Evolutionary conservation across 768 basidiomycete genomes (phyloP), one percentile per base, ranked within the genome.

Genomic region (Stropharia rugosoannulata): DNA sequence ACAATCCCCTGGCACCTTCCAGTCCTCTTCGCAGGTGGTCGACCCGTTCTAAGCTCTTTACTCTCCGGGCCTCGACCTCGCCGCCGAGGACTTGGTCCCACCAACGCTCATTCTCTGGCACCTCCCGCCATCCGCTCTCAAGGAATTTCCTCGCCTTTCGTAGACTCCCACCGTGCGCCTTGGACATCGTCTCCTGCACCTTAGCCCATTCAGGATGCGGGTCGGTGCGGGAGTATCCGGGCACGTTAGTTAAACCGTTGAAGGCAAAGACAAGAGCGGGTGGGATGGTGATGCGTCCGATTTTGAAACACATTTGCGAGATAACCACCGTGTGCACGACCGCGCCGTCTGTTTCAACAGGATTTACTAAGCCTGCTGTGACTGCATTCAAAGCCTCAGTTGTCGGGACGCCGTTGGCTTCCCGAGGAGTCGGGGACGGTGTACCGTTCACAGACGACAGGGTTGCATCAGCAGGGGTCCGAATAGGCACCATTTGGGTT

Each of bases 211-310:
- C 74, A 10, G 81, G 81, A 16, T 81, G 82, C 8, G 77, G 81
- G 50, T 75, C 73, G 27, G 62, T 51, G 44, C 40, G 68, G 2
- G 77, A 80, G 64, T 77, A 78, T 3, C 68, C 49, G 12, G 71
- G 58, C 7, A 71, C 62, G 1, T 64, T 69, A 18, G 72, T 69
- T 58, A 86, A 83, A 0, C 90, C 90, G 56, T 86, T 83, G 1
- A 73, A 60, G 1, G 83, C 86, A 35, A 90, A 68, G 10, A 80
- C 79, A 57, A 92, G 55, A 3, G 76, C 75, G 11, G 90, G 90
- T 1, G 89, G 89, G 51, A 90, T 77, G 16, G 87, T 90, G 57
- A 91, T 85, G 1, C 89, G 80, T 0, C 83, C 85, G 19, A 78
- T 64, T 66, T 91, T 92, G 78, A 84, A 89, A 64, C 86, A 89